These are phyloP conservation scores for Euphrasia confusa DNA, from an alignment of 257 asterid genomes.

Conservation along the genomic window DNA sequence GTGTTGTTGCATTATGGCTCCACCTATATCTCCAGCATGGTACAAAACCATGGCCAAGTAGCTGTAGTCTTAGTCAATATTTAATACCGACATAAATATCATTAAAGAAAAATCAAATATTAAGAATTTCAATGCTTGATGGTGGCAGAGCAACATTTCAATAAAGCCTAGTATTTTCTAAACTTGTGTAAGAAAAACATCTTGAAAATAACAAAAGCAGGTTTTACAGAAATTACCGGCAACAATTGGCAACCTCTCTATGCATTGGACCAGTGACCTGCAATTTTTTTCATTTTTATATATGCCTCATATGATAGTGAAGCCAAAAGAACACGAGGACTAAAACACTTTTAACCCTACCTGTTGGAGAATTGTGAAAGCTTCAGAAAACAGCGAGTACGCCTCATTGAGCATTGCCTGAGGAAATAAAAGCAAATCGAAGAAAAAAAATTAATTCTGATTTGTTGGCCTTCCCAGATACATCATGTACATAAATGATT, in stretches of 20 bases:
- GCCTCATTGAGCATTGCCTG: slow-evolving; percentile 95
- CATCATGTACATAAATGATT: slow-evolving; percentile 8
- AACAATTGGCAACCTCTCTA: slow-evolving; percentile 97
- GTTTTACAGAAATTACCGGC: slow-evolving; percentile 58
- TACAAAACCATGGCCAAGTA: slow-evolving; percentile 97
- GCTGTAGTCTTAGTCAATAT: slow-evolving; percentile 32
- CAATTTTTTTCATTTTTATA: slow-evolving; percentile 21
- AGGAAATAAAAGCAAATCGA: slow-evolving; percentile 20
- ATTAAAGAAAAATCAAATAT: slow-evolving; percentile 1
- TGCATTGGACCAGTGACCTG: slow-evolving; percentile 99
- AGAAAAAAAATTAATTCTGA: not conserved
- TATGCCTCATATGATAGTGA: not conserved
- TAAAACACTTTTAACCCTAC: slow-evolving; percentile 26
- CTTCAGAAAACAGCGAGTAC: slow-evolving; percentile 74
- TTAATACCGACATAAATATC: slow-evolving; percentile 14
- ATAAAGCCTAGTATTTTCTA: not conserved
- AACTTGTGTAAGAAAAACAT: slow-evolving; percentile 1
- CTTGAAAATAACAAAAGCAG: slow-evolving; percentile 6
- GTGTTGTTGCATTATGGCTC: slow-evolving; percentile 96
- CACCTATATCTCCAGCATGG: slow-evolving; percentile 99
- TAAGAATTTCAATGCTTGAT: not conserved
- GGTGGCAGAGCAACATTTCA: not conserved
- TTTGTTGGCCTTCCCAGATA: not conserved
- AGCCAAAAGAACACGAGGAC: slow-evolving; percentile 20
- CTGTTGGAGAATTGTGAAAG: slow-evolving; percentile 95